phyloP scores from a whole-genome alignment of 2,329 filamentous ascomycete species.

The Cladosporium phlei region DNA sequence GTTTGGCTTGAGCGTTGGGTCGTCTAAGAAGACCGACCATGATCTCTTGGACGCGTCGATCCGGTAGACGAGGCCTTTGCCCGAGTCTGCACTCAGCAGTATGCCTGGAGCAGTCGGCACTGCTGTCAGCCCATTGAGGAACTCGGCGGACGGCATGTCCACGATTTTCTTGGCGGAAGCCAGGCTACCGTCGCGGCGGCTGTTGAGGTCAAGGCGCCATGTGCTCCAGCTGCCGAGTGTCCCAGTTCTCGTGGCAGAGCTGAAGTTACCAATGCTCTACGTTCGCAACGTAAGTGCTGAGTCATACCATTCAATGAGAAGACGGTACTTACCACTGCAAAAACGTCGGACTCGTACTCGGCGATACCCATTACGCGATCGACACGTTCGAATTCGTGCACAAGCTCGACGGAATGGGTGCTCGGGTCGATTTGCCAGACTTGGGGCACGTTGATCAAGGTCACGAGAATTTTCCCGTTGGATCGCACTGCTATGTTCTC shows the following conservation, averaged over 20 bases:
- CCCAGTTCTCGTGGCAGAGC: not conserved
- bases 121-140: constrained; percentile 16
- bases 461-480: constrained; percentile 33
- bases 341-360: constrained; percentile 16
- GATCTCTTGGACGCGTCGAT: constrained; percentile 12
- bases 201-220: constrained; percentile 12
- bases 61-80: constrained; percentile 13
- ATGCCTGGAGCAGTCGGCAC: constrained; percentile 1
- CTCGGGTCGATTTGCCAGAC: constrained; percentile 18
- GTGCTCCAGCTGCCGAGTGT: constrained; percentile 14
- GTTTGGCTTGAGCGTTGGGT: constrained; percentile 19
- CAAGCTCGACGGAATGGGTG: constrained; percentile 11
- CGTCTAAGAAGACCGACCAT: constrained; percentile 14
- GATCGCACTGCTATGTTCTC: constrained; percentile 32
- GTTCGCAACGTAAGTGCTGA: not conserved
- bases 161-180: constrained; percentile 9
- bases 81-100: constrained; percentile 16
- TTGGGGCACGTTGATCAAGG: constrained; percentile 24
- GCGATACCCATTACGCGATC: constrained; percentile 14
- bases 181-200: not conserved
- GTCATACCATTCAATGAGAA: too few relatives aligned
- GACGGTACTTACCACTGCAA: constrained; percentile 5
- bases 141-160: constrained; percentile 11
- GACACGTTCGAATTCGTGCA: constrained; percentile 15
- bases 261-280: constrained; percentile 15